Evolutionary conservation across 106 monocot species (phyloP).

Genomic region (Apostasia shenzhenica): DNA sequence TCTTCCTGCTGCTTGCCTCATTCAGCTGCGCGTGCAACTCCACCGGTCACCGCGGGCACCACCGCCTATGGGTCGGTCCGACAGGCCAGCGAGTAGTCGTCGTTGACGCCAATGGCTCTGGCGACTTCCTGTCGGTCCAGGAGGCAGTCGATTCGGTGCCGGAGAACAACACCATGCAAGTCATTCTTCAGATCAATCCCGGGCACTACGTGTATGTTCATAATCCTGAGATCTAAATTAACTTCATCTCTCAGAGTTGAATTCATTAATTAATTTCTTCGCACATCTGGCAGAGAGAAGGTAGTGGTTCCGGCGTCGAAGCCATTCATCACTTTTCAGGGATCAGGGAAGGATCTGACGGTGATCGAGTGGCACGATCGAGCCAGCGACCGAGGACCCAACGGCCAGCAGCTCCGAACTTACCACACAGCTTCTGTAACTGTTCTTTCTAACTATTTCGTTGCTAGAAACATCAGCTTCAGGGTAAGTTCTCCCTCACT

Average conservation of each 20-base stretch:
- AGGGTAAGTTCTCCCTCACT: constrained; percentile 46
- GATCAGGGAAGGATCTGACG: constrained; percentile 56
- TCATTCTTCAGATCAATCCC: constrained; percentile 55
- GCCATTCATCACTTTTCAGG: constrained; percentile 81
- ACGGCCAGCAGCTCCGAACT: constrained; percentile 86
- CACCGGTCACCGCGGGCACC: constrained; percentile 18
- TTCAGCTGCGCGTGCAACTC: constrained; percentile 18
- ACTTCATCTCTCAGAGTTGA: neutral
- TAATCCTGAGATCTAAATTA: neutral
- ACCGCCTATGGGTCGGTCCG: constrained; percentile 40
- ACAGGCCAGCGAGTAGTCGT: constrained; percentile 38
- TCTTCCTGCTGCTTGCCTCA: constrained; percentile 7
- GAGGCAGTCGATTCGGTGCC: constrained; percentile 75
- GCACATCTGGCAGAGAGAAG: constrained; percentile 49
- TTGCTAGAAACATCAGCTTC: constrained; percentile 94
- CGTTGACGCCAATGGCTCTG: constrained; percentile 63
- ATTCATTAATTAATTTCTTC: neutral
- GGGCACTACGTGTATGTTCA: constrained; percentile 63
- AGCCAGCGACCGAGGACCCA: constrained; percentile 68
- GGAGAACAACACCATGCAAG: constrained; percentile 46
- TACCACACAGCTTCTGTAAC: constrained; percentile 94
- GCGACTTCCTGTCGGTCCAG: constrained; percentile 77
- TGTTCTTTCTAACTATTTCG: constrained; percentile 83
- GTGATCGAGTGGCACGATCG: constrained; percentile 91
- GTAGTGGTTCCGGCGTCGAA: constrained; percentile 70